Evolutionary conservation across 768 basidiomycete species (phyloP).

Genomic region (Boletus rufocinnamomeus): DNA sequence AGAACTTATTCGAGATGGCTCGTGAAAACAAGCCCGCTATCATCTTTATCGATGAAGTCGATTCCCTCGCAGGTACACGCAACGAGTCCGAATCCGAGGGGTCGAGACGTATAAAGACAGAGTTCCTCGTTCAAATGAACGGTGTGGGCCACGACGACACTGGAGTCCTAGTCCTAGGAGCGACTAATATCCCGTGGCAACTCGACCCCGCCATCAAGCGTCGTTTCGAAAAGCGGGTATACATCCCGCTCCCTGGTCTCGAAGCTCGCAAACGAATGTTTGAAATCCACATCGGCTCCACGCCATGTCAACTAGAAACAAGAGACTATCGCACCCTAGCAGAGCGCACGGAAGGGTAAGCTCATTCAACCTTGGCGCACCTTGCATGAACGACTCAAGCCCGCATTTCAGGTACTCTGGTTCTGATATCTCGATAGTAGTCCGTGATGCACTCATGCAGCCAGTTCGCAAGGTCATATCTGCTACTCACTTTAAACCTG

Average conservation of each 20-base stretch:
- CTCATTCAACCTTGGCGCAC: slow-evolving; percentile 2
- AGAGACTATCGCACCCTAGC: slow-evolving; percentile 84
- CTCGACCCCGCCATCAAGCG: slow-evolving; percentile 97
- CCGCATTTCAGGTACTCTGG: slow-evolving; percentile 69
- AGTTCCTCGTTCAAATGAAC: slow-evolving; percentile 98
- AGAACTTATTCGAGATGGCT: slow-evolving; percentile 94
- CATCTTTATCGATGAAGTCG: slow-evolving; percentile 99
- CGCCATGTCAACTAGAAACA: slow-evolving; percentile 78
- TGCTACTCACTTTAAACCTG: slow-evolving; percentile 90
- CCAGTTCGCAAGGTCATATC: slow-evolving; percentile 94
- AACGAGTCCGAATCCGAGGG: slow-evolving; percentile 98
- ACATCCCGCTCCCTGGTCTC: slow-evolving; percentile 93
- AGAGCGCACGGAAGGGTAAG: slow-evolving; percentile 80
- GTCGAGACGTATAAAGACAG: slow-evolving; percentile 95
- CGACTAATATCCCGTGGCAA: slow-evolving; percentile 99
- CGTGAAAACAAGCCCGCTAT: slow-evolving; percentile 96
- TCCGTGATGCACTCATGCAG: slow-evolving; percentile 97
- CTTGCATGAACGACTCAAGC: not conserved
- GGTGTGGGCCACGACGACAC: slow-evolving; percentile 98
- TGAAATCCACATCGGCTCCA: slow-evolving; percentile 91
- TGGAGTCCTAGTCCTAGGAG: slow-evolving; percentile 93
- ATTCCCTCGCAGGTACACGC: slow-evolving; percentile 91
- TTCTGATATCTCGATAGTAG: slow-evolving; percentile 91
- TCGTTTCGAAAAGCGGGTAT: slow-evolving; percentile 98
- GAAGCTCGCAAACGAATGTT: slow-evolving; percentile 96